Evolutionary conservation across 202 grass and related monocot genomes (phyloP).

Genomic region (Elaeis oleifera): DNA sequence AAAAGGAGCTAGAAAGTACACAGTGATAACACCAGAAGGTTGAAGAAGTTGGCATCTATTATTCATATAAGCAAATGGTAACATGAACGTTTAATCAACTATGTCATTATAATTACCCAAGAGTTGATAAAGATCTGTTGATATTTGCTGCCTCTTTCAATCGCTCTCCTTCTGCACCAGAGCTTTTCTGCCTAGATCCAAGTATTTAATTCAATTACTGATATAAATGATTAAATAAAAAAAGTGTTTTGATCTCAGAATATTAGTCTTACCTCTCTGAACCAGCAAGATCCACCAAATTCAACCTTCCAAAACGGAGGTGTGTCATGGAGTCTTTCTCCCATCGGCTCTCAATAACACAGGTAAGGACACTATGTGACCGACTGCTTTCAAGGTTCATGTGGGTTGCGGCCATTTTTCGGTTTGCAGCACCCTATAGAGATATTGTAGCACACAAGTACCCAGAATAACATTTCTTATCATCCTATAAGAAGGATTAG

Average conservation of each 20-base stretch:
- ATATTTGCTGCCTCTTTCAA: constrained; percentile 98
- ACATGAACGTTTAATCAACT: background rate
- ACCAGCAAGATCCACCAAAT: constrained; percentile 91
- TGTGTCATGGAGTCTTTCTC: constrained; percentile 80
- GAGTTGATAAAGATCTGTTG: constrained; percentile 88
- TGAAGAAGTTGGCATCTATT: too few relatives aligned
- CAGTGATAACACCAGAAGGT: too few relatives aligned
- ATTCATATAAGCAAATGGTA: too few relatives aligned
- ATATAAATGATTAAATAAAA: too few relatives aligned
- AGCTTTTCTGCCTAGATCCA: constrained; percentile 81
- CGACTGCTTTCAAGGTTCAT: constrained; percentile 94
- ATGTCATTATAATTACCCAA: constrained; percentile 53
- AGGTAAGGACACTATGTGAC: constrained; percentile 92
- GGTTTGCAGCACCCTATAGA: constrained; percentile 62
- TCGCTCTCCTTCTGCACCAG: constrained; percentile 85
- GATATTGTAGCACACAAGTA: constrained; percentile 12
- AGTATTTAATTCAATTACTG: too few relatives aligned
- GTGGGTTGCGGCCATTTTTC: constrained; percentile 84
- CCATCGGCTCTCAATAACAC: constrained; percentile 84
- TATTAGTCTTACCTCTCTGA: constrained; percentile 69
- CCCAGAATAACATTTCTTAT: too few relatives aligned
- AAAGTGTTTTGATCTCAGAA: background rate
- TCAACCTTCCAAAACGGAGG: constrained; percentile 73
- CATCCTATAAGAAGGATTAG: background rate
- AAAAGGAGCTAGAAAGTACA: too few relatives aligned